These are phyloP conservation scores for Mitosporidium daphniae DNA, from an alignment of 371 early-diverging fungal genomes.

Conservation along the genomic window DNA sequence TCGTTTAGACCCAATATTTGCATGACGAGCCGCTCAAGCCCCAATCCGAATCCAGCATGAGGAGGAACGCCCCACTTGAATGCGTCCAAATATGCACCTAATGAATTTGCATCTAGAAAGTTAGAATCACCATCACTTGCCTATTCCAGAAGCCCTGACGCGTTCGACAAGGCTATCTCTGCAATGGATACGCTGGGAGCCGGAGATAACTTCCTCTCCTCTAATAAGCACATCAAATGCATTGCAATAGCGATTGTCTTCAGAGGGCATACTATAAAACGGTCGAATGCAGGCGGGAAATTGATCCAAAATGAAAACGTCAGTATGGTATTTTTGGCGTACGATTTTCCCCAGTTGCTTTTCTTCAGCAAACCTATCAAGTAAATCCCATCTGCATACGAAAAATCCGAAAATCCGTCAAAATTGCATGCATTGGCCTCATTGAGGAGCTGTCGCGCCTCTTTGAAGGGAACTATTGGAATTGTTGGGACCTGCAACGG, in stretches of 20 bases:
- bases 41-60: constrained; percentile 97
- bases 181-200: constrained; percentile 94
- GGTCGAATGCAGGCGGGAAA: constrained; percentile 86
- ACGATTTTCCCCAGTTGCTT: constrained; percentile 62
- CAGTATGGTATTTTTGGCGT: constrained; percentile 67
- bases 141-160: constrained; percentile 35
- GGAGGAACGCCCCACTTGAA: constrained; percentile 95
- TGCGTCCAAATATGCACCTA: constrained; percentile 72
- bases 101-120: constrained; percentile 32
- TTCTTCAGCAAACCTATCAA: constrained; percentile 57
- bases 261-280: constrained; percentile 97
- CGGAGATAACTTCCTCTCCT: constrained; percentile 95
- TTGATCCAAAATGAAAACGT: constrained; percentile 94
- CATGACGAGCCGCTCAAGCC: constrained; percentile 96
- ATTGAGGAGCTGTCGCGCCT: no score
- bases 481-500: no score
- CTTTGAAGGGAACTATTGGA: no score
- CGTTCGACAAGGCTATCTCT: constrained; percentile 38
- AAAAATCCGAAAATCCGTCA: no score
- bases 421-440: no score
- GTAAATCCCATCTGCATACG: no score
- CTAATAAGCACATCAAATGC: constrained; percentile 98
- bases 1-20: constrained; percentile 71
- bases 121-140: no score
- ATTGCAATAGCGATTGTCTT: constrained; percentile 55